These are phyloP conservation scores for Microbotryomycetes sp. DNA, from an alignment of 1,284 basidiomycete species.

Conservation along the genomic window DNA sequence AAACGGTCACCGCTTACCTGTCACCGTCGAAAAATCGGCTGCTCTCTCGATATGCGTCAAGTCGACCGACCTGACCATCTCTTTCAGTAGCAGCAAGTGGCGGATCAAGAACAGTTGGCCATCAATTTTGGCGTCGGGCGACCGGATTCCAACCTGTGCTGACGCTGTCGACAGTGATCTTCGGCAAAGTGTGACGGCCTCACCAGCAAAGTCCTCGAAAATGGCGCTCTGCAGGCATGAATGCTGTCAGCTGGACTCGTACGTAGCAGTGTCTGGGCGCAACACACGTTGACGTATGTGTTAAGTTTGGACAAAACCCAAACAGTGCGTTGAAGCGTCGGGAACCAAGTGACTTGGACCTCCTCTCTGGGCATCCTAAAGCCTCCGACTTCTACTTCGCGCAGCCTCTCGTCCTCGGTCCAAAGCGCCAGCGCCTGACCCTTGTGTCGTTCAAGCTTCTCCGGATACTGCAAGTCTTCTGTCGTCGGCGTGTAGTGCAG, in stretches of 20 bases:
- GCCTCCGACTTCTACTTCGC: slow-evolving; percentile 41
- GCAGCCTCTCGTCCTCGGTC: slow-evolving; percentile 33
- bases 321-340: slow-evolving; percentile 70
- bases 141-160: slow-evolving; percentile 52
- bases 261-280: not conserved
- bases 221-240: slow-evolving; percentile 59
- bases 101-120: slow-evolving; percentile 75
- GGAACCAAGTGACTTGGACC: slow-evolving; percentile 78
- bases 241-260: not conserved
- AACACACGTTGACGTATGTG: slow-evolving; percentile 75
- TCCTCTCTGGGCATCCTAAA: slow-evolving; percentile 65
- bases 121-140: slow-evolving; percentile 49
- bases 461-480: slow-evolving; percentile 77
- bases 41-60: slow-evolving; percentile 46
- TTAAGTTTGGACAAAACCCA: slow-evolving; percentile 82
- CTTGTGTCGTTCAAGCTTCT: slow-evolving; percentile 53
- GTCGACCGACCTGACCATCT: slow-evolving; percentile 70
- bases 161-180: slow-evolving; percentile 66
- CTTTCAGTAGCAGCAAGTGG: slow-evolving; percentile 83
- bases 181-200: slow-evolving; percentile 72
- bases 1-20: slow-evolving; percentile 42
- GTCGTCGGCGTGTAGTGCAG: slow-evolving; percentile 66
- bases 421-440: slow-evolving; percentile 32
- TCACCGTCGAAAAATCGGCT: slow-evolving; percentile 44
- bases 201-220: slow-evolving; percentile 87